phyloP scores from a whole-genome alignment of 2,329 filamentous ascomycete species.

The Ilyonectria mors-panacis region DNA sequence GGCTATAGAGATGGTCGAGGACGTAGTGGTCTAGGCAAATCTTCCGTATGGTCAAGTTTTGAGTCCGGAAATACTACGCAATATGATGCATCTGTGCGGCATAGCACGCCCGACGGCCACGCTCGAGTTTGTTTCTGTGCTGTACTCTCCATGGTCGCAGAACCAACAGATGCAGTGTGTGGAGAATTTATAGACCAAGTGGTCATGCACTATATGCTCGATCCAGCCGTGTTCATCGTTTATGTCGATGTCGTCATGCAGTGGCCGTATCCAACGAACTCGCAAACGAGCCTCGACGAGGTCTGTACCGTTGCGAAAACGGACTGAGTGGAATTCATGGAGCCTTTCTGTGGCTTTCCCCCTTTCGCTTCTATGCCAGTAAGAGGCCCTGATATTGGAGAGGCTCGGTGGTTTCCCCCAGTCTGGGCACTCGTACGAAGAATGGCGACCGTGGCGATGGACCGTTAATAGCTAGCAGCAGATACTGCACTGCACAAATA shows the following conservation, averaged over 20 bases:
- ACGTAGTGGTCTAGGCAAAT: slow-evolving; percentile 59
- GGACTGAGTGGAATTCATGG: too few species aligned
- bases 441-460: too few species aligned
- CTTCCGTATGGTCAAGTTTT: slow-evolving; percentile 40
- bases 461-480: too few species aligned
- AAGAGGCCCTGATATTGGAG: too few species aligned
- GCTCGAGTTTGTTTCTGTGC: slow-evolving; percentile 20
- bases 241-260: slow-evolving; percentile 56
- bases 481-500: too few species aligned
- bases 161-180: slow-evolving; percentile 63
- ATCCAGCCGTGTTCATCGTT: slow-evolving; percentile 62
- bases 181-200: slow-evolving; percentile 56
- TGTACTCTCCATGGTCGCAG: slow-evolving; percentile 58
- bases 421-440: too few species aligned
- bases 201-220: slow-evolving; percentile 58
- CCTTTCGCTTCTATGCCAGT: too few species aligned
- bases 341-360: too few species aligned
- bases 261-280: slow-evolving; percentile 55
- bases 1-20: slow-evolving; percentile 54
- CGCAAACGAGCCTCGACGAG: slow-evolving; percentile 52
- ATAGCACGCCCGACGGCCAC: slow-evolving; percentile 49
- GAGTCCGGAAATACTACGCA: slow-evolving; percentile 56
- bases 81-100: slow-evolving; percentile 65
- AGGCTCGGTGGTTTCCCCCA: too few species aligned
- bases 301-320: too few species aligned